These are phyloP conservation scores for Rhytidiadelphus loreus DNA, from an alignment of 225 moss, liverwort and hornwort species.

Conservation along the genomic window DNA sequence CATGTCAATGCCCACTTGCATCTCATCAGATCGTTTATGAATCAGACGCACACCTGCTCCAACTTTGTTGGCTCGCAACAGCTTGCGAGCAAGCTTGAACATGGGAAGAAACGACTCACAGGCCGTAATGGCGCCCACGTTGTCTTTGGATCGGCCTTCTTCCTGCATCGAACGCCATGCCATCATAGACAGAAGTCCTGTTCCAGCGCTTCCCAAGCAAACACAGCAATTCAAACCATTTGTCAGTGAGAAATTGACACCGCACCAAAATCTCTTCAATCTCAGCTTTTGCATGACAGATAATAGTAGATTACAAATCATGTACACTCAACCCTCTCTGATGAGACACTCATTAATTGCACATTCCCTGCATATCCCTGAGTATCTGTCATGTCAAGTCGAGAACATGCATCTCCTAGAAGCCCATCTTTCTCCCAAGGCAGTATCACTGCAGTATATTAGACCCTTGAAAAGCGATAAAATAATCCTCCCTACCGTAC, in stretches of 20 bases:
- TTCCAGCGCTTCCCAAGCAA: slow-evolving; percentile 53
- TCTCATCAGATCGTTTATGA: slow-evolving; percentile 92
- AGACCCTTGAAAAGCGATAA: neutral
- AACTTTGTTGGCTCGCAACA: slow-evolving; percentile 46
- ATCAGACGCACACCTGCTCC: slow-evolving; percentile 62
- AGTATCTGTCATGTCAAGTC: neutral
- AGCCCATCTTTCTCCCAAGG: neutral
- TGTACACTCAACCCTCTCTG: neutral
- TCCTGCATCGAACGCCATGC: slow-evolving; percentile 59
- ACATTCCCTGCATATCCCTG: neutral
- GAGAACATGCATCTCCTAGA: neutral
- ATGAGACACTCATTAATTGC: neutral
- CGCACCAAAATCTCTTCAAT: neutral
- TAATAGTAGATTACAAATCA: neutral
- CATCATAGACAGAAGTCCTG: slow-evolving; percentile 92
- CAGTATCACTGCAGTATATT: neutral
- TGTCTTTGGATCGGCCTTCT: neutral
- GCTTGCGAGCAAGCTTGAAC: slow-evolving; percentile 69
- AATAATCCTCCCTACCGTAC: neutral
- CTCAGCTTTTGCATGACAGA: neutral
- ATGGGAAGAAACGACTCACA: slow-evolving; percentile 92
- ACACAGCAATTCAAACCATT: neutral
- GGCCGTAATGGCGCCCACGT: slow-evolving; percentile 40
- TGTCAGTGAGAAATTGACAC: neutral
- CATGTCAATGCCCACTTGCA: slow-evolving; percentile 87